Percentiles rank a stretch among this genome's conserved stretches.
Evolutionary conservation across 164 flowering plant species (phyloP).

Genomic region (Buxus sempervirens): DNA sequence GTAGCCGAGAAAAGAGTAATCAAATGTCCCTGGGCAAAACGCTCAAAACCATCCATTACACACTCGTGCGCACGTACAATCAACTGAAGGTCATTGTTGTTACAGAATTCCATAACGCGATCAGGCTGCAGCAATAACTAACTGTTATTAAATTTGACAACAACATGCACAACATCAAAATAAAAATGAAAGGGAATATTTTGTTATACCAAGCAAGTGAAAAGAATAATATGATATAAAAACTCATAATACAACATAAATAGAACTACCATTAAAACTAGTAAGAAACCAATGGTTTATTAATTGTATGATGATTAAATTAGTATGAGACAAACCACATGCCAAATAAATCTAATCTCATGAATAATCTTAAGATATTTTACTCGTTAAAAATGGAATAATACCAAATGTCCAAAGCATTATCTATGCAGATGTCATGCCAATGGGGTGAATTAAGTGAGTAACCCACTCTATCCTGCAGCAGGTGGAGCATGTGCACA

Average conservation of each 20-base stretch:
- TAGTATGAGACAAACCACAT: not conserved
- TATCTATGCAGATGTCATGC: no score
- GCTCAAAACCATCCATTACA: constrained; percentile 99
- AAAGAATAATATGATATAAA: not conserved
- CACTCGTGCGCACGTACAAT: constrained; percentile 99
- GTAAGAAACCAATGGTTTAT: not conserved
- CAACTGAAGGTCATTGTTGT: constrained; percentile 96
- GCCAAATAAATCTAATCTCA: no score
- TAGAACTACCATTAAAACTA: not conserved
- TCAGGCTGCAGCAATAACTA: constrained; percentile 75
- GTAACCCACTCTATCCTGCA: no score
- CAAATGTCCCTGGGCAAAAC: constrained; percentile 98
- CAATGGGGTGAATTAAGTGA: no score
- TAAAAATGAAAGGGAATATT: not conserved
- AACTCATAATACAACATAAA: not conserved
- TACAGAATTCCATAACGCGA: constrained; percentile 99
- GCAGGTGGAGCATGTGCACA: no score
- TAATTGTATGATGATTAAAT: not conserved
- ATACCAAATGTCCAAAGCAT: no score
- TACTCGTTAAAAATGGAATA: no score
- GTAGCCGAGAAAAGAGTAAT: constrained; percentile 99
- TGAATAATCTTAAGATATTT: no score
- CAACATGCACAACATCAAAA: no score
- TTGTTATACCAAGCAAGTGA: not conserved
- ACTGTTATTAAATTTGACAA: not conserved